A percentile compares a stretch with the other conserved stretches of the same genome.
Conservation (phyloP, 2,329 filamentous ascomycete species). For the Paracoccidioides brasiliensis region DNA sequence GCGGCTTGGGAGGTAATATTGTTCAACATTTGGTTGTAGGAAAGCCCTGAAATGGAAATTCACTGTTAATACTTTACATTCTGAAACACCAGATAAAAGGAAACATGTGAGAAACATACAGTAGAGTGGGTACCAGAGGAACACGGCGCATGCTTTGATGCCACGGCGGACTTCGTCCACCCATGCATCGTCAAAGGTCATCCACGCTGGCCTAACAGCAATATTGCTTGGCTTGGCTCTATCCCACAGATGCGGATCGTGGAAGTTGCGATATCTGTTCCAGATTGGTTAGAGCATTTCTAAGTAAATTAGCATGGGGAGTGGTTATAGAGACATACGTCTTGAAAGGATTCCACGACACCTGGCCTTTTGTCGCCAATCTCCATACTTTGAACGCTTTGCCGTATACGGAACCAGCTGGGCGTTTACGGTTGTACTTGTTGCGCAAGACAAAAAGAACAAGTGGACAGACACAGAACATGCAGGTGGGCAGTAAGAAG, state of each 20-base stretch:
- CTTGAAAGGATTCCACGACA: slow-evolving; percentile 46
- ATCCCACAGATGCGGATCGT: slow-evolving; percentile 51
- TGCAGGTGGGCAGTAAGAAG: slow-evolving; percentile 52
- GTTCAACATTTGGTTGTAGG: slow-evolving; percentile 43
- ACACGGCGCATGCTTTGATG: slow-evolving; percentile 56
- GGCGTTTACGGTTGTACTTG: slow-evolving; percentile 50
- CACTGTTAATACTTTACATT: slow-evolving; percentile 6
- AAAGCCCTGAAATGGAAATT: slow-evolving; percentile 22
- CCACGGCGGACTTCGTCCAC: slow-evolving; percentile 65
- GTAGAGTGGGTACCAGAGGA: slow-evolving; percentile 44
- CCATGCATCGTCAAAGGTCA: slow-evolving; percentile 74
- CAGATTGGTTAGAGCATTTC: background rate
- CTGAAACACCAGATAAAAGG: background rate
- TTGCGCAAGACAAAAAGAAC: slow-evolving; percentile 49
- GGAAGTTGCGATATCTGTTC: slow-evolving; percentile 33
- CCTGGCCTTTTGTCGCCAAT: slow-evolving; percentile 50
- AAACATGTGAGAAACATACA: slow-evolving; percentile 17
- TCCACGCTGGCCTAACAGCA: slow-evolving; percentile 52
- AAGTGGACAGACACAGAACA: slow-evolving; percentile 50
- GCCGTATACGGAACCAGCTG: slow-evolving; percentile 57
- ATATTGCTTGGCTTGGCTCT: slow-evolving; percentile 54
- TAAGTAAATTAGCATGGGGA: background rate
- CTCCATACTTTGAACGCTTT: slow-evolving; percentile 52
- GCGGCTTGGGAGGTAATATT: slow-evolving; percentile 44
- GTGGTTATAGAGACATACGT: slow-evolving; percentile 33